Conservation (phyloP, 2,329 filamentous ascomycete genomes). For the Fusarium sp. region DNA sequence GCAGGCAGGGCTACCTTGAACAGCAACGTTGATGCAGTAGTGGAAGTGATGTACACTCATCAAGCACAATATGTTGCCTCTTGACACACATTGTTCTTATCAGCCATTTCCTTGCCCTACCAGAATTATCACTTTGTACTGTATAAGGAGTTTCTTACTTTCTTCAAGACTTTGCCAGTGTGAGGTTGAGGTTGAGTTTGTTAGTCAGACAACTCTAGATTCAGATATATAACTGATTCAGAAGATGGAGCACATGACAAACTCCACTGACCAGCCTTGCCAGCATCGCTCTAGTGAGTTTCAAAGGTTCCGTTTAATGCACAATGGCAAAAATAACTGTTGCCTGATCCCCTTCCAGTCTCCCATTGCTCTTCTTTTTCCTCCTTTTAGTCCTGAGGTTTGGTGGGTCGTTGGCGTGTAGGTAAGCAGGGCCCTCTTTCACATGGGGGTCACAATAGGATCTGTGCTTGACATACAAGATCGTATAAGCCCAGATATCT, state of each 20-base stretch:
- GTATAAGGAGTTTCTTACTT: not conserved
- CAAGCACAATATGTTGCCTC: not conserved
- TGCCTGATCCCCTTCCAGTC: not conserved
- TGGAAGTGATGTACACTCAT: not conserved
- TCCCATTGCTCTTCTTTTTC: not conserved
- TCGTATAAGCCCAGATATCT: conserved; percentile 8
- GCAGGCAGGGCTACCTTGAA: conserved; percentile 12
- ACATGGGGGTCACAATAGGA: conserved; percentile 21
- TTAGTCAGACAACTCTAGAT: not conserved
- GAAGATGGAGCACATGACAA: not conserved
- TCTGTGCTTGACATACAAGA: conserved; percentile 22
- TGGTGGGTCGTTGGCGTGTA: conserved; percentile 25
- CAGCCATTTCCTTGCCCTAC: not conserved
- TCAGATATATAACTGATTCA: conserved; percentile 12
- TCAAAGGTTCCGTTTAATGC: conserved; percentile 17
- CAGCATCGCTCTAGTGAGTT: not conserved
- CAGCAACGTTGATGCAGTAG: not conserved
- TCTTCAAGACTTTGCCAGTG: not conserved
- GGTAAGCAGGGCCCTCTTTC: conserved; percentile 24
- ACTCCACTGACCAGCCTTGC: not conserved
- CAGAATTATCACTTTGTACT: not conserved
- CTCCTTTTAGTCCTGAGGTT: conserved; percentile 14
- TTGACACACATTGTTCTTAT: not conserved
- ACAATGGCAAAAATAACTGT: conserved; percentile 7
- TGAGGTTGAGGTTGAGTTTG: not conserved